These are phyloP conservation scores for Saturnispora hagleri DNA, from an alignment of 805 yeast genomes.

Conservation along the genomic window DNA sequence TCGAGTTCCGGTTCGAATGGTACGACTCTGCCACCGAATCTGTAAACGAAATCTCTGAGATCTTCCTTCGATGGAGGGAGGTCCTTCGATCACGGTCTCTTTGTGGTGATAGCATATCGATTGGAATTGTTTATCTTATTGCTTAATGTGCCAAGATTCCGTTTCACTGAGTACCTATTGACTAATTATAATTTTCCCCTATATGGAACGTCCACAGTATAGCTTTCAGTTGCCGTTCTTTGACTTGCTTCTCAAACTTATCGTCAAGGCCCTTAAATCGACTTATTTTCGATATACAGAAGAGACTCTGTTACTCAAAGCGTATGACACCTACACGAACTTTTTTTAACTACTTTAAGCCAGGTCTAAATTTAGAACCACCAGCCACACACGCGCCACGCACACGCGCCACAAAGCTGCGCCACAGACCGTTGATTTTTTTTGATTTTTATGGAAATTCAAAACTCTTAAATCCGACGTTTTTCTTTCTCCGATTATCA, in stretches of 20 bases:
- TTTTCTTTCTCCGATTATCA: neutral
- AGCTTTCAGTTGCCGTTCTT: no score
- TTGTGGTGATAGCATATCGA: slow-evolving; percentile 3
- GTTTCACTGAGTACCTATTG: no score
- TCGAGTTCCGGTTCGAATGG: slow-evolving; percentile 3
- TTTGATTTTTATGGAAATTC: neutral
- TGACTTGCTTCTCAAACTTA: no score
- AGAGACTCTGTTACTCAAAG: neutral
- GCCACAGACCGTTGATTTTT: no score
- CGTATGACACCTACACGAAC: neutral
- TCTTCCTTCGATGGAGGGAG: slow-evolving; percentile 4
- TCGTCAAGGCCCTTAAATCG: neutral
- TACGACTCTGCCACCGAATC: slow-evolving; percentile 8
- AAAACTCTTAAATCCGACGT: neutral
- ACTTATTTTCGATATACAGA: neutral
- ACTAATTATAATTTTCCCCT: no score
- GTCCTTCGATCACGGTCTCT: slow-evolving; percentile 2
- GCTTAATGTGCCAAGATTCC: neutral
- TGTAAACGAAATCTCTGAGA: slow-evolving; percentile 7
- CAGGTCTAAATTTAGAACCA: neutral
- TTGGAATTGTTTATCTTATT: neutral
- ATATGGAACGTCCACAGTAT: no score
- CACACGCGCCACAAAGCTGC: neutral
- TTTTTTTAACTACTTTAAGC: neutral
- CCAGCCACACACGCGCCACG: neutral